phyloP scores from a whole-genome alignment of 1,284 basidiomycete species.

The Tilletia caries region DNA sequence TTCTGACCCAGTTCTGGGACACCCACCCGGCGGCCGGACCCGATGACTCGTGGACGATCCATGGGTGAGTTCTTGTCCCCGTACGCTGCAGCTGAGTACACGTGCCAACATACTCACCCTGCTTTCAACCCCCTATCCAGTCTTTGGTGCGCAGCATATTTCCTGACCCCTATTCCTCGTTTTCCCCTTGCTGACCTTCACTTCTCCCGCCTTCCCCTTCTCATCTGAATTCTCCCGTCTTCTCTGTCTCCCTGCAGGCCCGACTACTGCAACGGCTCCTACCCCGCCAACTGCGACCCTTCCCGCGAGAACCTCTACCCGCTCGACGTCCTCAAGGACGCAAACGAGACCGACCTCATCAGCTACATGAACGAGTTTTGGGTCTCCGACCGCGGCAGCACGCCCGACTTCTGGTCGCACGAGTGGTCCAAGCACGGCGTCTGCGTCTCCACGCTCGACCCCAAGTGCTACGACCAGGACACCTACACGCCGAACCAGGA shows the following conservation, averaged over 20 bases:
- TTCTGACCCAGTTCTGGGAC: conserved; percentile 39
- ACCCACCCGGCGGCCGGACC: conserved; percentile 33
- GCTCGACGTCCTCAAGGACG: conserved; percentile 18
- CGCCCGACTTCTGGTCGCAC: conserved; percentile 29
- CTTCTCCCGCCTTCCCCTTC: no score
- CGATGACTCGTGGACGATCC: conserved; percentile 32
- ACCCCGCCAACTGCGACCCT: conserved; percentile 28
- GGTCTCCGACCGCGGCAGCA: conserved; percentile 30
- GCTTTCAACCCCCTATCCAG: neutral
- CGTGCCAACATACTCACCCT: neutral
- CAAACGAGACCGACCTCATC: conserved; percentile 19
- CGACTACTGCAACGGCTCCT: conserved; percentile 30
- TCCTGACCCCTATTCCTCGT: neutral
- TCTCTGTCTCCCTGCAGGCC: conserved; percentile 26
- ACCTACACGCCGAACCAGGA: conserved; percentile 23
- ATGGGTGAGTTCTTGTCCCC: conserved; percentile 17
- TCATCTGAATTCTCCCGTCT: neutral
- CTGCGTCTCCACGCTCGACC: conserved; percentile 23
- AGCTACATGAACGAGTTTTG: conserved; percentile 38
- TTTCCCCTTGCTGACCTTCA: no score
- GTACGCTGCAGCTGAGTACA: neutral
- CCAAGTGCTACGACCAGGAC: conserved; percentile 25
- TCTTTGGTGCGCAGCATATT: neutral
- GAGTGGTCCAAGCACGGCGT: conserved; percentile 38
- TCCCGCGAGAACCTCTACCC: conserved; percentile 25